Conservation (phyloP, 108 stramenopile genomes). For the Skeletonema menzelii region DNA sequence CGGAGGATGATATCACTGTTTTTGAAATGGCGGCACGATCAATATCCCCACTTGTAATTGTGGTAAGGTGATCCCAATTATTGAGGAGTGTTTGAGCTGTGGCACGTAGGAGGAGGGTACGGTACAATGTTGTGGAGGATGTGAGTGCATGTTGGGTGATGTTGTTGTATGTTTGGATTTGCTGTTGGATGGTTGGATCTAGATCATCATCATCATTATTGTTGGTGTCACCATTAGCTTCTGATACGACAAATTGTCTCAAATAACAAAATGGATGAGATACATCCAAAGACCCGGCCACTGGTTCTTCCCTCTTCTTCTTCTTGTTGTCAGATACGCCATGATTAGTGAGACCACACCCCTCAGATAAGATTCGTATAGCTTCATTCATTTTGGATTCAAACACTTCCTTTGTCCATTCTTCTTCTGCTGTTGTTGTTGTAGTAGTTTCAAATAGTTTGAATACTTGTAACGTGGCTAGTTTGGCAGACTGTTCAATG, state of each 20-base stretch:
- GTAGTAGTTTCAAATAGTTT: constrained; percentile 20
- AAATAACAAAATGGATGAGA: constrained; percentile 35
- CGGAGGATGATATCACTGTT: constrained; percentile 5
- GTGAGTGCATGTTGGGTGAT: constrained; percentile 27
- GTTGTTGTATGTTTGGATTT: constrained; percentile 25
- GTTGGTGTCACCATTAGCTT: not conserved
- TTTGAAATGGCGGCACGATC: constrained; percentile 76
- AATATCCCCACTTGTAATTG: constrained; percentile 72
- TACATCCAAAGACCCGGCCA: constrained; percentile 30
- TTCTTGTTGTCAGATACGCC: too few relatives aligned
- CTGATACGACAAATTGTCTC: constrained; percentile 18
- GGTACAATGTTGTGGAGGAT: constrained; percentile 34
- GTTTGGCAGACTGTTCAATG: not conserved
- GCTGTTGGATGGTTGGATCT: constrained; percentile 8
- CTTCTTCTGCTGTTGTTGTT: not conserved
- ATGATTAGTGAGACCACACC: not conserved
- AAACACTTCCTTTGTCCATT: constrained; percentile 24
- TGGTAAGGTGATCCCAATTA: constrained; percentile 60
- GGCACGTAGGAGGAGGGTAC: constrained; percentile 36
- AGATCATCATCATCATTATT: not conserved
- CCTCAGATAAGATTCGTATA: constrained; percentile 30
- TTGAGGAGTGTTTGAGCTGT: constrained; percentile 40
- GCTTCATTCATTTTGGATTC: constrained; percentile 48
- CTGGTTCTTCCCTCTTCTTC: not conserved
- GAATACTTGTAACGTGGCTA: constrained; percentile 17